Conservation (phyloP, 2,329 filamentous ascomycete species). For the Calonectria pteridis region DNA sequence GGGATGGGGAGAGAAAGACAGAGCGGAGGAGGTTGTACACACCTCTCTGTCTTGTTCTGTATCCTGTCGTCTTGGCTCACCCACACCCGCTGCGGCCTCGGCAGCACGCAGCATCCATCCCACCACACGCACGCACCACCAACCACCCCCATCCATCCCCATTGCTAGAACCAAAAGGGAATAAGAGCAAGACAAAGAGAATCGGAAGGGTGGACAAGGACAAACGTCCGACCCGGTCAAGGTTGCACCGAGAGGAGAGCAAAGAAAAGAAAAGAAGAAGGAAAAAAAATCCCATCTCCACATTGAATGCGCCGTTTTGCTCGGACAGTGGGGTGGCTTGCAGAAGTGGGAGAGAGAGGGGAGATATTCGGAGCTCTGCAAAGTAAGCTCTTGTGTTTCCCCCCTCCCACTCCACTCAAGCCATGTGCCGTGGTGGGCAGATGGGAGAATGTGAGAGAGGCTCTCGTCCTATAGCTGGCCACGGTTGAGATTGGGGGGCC, state of each 20-base stretch:
- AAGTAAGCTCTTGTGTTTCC: not conserved
- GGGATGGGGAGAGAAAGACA: too few relatives aligned
- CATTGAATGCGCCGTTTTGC: constrained; percentile 3
- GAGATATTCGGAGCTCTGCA: not conserved
- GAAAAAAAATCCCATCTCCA: not conserved
- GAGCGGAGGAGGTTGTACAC: not conserved
- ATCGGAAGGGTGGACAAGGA: not conserved
- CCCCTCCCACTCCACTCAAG: not conserved
- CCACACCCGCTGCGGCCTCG: not conserved
- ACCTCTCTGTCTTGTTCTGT: too few relatives aligned
- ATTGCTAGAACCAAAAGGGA: not conserved
- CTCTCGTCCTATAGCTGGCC: not conserved
- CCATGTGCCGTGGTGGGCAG: not conserved
- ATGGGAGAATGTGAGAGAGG: not conserved
- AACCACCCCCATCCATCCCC: too few relatives aligned
- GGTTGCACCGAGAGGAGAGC: not conserved
- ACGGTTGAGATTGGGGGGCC: not conserved
- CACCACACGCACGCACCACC: not conserved
- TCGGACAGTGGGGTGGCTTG: not conserved
- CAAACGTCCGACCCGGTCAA: not conserved
- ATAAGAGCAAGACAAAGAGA: not conserved
- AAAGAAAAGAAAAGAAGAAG: not conserved
- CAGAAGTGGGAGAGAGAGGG: not conserved
- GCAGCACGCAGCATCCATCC: not conserved
- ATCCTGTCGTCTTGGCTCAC: too few relatives aligned